Conservation (phyloP, 2,329 filamentous ascomycete genomes). For the Ophiostoma piceae region DNA sequence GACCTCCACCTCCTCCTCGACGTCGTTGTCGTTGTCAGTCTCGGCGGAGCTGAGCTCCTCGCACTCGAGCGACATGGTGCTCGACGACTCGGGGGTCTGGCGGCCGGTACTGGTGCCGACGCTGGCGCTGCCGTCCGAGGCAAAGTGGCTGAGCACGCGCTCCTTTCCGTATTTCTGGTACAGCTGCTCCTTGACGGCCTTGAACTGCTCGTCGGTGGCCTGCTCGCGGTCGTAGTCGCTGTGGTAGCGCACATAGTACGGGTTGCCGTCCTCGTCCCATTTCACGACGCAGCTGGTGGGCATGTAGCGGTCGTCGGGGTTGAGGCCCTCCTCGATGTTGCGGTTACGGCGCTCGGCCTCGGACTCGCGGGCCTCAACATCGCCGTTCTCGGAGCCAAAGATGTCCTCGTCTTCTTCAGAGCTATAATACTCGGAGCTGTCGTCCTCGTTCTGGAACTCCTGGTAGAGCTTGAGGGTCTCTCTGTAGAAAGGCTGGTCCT, state of each 20-base stretch:
- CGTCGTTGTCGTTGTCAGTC: background rate
- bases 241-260: background rate
- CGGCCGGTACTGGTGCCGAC: background rate
- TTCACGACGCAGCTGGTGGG: background rate
- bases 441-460: background rate
- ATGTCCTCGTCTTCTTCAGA: background rate
- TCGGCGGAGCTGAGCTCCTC: background rate
- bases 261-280: background rate
- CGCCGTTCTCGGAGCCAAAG: background rate
- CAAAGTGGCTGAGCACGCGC: background rate
- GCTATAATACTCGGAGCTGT: background rate
- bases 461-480: background rate
- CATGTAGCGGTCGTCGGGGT: background rate
- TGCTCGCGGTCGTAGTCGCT: background rate
- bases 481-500: background rate
- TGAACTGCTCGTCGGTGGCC: background rate
- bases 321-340: background rate
- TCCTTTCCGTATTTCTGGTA: background rate
- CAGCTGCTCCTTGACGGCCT: background rate
- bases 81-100: background rate
- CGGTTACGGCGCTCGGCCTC: background rate
- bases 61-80: background rate
- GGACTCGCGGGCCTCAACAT: background rate
- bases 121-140: constrained; percentile 2
- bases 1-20: background rate